Base-by-base conservation (phyloP, 1,284 basidiomycete genomes). In the Heliocybe sulcata region DNA sequence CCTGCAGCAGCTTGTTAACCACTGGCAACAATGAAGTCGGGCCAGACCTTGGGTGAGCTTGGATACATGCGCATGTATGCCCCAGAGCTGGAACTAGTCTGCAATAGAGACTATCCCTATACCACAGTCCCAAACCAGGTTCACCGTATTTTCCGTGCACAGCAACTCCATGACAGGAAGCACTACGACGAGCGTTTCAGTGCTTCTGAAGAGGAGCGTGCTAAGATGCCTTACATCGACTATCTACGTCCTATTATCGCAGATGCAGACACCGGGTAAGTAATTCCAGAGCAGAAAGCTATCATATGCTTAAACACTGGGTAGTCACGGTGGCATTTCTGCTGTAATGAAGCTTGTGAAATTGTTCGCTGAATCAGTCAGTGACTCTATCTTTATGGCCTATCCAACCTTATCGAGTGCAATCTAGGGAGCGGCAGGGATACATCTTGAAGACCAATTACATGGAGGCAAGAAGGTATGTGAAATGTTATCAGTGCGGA, bases 331-430 rank as follows among this genome's bases (percentile, higher is more conserved):
- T 61, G 96, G 95, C 56, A 78, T 93, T 8, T 97, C 95, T 26
- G 87, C 95, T 35, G 93, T 98, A 52, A 95, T 99, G 92, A 98
- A 98, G 75, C 80, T 96, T n/a, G 82, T 82, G 51, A 96, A 95
- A 68, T 77, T 94, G 35, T 96, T 96, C 65, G 93, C 91, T 26
- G 93, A 96, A 75, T 90, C 91, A 57, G 85, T 86, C 59, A 67
- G 73, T 65, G 16, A 42, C 52, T 55, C 35, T 22, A 29, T 54
- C 16, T 2, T 26, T 16, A 9, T n/a, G 52, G 14, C 22, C 10
- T 45, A 47, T 52, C 29, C 33, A 55, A 26, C 53, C 22, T 47
- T 52, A 16, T 58, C 31, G 49, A 19, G 35, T 29, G n/a, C 14
- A 45, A 8, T 48, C 2, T 60, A 90, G 81, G 93, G 93, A 53